phyloP scores from a whole-genome alignment of 805 yeast species.

The Barnettozyma wickerhamii region DNA sequence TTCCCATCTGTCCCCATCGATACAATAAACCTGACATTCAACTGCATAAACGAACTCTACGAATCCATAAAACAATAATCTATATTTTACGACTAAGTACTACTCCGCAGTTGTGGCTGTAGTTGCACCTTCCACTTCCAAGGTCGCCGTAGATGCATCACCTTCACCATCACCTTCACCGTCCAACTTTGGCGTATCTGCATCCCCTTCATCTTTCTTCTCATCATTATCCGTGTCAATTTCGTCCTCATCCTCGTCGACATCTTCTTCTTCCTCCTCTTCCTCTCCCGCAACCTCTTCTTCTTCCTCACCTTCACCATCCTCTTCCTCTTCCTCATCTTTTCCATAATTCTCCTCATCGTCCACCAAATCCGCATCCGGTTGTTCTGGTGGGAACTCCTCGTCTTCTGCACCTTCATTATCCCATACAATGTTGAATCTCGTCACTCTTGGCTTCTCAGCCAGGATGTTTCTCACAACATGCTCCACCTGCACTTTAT shows the following conservation, averaged over 20 bases:
- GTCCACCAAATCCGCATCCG: constrained; percentile 56
- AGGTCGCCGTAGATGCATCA: not conserved
- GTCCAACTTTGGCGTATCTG: constrained; percentile 6
- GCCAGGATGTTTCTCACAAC: constrained; percentile 93
- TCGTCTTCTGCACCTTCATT: constrained; percentile 63
- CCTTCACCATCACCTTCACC: constrained; percentile 1
- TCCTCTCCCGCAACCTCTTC: constrained; percentile 40
- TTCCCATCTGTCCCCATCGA: constrained; percentile 17
- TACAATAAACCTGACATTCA: constrained; percentile 38
- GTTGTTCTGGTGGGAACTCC: constrained; percentile 76
- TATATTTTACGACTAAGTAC: not conserved
- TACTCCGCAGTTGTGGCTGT: too few species aligned
- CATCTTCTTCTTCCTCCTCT: constrained; percentile 39
- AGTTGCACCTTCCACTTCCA: not conserved
- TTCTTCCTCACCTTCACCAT: constrained; percentile 44
- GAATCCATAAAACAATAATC: constrained; percentile 20
- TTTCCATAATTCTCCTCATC: constrained; percentile 60
- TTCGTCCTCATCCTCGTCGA: constrained; percentile 39
- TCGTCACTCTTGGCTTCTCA: constrained; percentile 95
- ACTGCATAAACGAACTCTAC: constrained; percentile 37
- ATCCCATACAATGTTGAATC: constrained; percentile 97
- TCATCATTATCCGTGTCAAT: constrained; percentile 20
- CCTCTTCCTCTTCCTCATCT: constrained; percentile 46
- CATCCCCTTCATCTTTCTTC: constrained; percentile 14
- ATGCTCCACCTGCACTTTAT: constrained; percentile 88